phyloP scores from a whole-genome alignment of 176 grass and related monocot species.

The Echinochloa phyllopogon region DNA sequence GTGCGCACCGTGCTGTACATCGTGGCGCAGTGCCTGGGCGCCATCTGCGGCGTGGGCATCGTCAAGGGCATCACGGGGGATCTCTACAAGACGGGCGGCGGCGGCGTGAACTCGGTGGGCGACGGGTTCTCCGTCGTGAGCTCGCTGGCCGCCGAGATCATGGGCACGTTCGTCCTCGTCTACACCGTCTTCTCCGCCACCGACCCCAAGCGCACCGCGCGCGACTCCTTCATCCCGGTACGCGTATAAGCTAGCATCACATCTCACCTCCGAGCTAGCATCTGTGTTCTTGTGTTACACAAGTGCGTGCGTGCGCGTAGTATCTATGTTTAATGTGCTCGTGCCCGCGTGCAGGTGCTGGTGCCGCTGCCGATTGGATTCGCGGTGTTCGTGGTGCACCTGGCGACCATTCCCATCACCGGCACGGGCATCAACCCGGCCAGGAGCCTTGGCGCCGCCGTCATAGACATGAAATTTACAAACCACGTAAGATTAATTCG shows the following conservation, averaged over 20 bases:
- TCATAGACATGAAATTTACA: conserved; percentile 65
- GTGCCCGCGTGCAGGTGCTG: conserved; percentile 47
- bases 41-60: conserved; percentile 74
- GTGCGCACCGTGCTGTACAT: conserved; percentile 66
- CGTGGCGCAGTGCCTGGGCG: conserved; percentile 82
- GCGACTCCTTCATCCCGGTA: conserved; percentile 68
- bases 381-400: conserved; percentile 85
- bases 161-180: conserved; percentile 88
- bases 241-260: neutral
- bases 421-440: conserved; percentile 92
- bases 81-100: conserved; percentile 51
- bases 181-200: conserved; percentile 82
- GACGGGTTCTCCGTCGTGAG: conserved; percentile 41
- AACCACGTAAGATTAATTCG: conserved; percentile 54
- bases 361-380: conserved; percentile 89
- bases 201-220: conserved; percentile 75
- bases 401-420: conserved; percentile 88
- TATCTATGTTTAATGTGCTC: neutral
- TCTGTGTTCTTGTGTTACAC: neutral
- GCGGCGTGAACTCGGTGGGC: conserved; percentile 64
- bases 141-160: conserved; percentile 67
- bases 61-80: conserved; percentile 74
- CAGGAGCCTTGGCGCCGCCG: conserved; percentile 85
- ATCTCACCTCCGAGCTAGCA: neutral
- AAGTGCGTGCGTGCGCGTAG: too few relatives aligned